Evolutionary conservation across 1,139 yeast genomes (phyloP), one percentile per base, ranked within the genome.

Genomic region (Sporopachydermia cereana): DNA sequence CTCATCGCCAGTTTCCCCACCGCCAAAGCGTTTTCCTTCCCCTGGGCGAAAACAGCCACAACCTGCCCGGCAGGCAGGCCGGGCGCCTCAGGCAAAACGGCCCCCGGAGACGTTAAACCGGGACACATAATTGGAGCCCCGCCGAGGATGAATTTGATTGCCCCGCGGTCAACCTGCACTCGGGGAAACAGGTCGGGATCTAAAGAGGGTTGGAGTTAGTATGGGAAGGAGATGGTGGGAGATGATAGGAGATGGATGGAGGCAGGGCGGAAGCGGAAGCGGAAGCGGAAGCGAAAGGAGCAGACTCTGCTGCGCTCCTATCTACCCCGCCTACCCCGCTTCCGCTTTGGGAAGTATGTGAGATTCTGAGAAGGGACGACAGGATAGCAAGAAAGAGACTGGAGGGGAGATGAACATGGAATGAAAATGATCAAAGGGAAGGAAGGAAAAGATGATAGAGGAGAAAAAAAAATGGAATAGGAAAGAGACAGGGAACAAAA

Each of bases 81-180:
- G 24, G 74, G 70, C 27, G 77, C 72, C 24, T 81, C 91, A 14
- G 97, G 96, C 50, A 89, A 68, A 48, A 68, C 64, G 24, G 95
- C 97, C 41, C 97, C 97, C 7, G 84, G 73, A 18, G 95, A 84
- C 0, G 97, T 89, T 52, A 89, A 71, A 23, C 98, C 98, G 3
- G 97, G 97, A 65, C 97, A 89, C 96, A 88, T 89, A 55, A 89
- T 84, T 58, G 88, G 88, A 29, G 96, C 96, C 46, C 97, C 97
- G 2, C 95, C 83, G 31, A 89, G 68, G 21, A 89, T 94, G 57
- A 89, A 89, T 64, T 89, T 89, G 59, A 89, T 88, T 45, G 97
- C 98, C 48, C 98, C 98, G 61, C 96, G 74, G 59, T 89, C 98
- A 9, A 89, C 97, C 57, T 81, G 84, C 31, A 89, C 95, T 41